Conservation (phyloP, 129 eudicot genomes). For the Calendula officinalis region DNA sequence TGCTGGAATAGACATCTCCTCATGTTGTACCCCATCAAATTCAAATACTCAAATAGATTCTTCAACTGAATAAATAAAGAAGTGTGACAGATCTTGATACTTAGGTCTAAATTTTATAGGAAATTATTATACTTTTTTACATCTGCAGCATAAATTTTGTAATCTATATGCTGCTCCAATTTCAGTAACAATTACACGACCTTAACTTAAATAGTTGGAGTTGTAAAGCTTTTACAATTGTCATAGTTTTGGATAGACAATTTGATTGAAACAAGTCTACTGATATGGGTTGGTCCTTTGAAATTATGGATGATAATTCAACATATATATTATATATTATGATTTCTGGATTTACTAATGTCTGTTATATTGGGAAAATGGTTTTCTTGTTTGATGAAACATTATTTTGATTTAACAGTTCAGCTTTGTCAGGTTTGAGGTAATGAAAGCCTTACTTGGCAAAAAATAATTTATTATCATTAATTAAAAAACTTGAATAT, state of each 20-base stretch:
- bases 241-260: background rate
- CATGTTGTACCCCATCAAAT: constrained; percentile 49
- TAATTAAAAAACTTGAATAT: too few relatives aligned
- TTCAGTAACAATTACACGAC: background rate
- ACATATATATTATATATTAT: too few relatives aligned
- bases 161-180: constrained; percentile 41
- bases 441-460: too few relatives aligned
- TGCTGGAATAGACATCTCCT: constrained; percentile 87
- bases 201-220: background rate
- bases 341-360: too few relatives aligned
- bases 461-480: too few relatives aligned
- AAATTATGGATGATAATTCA: background rate
- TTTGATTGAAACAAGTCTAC: background rate
- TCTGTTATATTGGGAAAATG: too few relatives aligned
- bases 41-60: constrained; percentile 16
- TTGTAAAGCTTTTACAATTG: too few relatives aligned
- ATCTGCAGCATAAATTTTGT: constrained; percentile 60
- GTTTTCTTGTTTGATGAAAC: too few relatives aligned
- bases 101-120: background rate
- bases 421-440: too few relatives aligned
- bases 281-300: too few relatives aligned
- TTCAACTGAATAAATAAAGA: background rate
- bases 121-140: constrained; percentile 1
- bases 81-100: background rate
- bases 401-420: too few relatives aligned